Base-by-base conservation (phyloP, 495 filamentous ascomycete species). In the Podospora comata region DNA sequence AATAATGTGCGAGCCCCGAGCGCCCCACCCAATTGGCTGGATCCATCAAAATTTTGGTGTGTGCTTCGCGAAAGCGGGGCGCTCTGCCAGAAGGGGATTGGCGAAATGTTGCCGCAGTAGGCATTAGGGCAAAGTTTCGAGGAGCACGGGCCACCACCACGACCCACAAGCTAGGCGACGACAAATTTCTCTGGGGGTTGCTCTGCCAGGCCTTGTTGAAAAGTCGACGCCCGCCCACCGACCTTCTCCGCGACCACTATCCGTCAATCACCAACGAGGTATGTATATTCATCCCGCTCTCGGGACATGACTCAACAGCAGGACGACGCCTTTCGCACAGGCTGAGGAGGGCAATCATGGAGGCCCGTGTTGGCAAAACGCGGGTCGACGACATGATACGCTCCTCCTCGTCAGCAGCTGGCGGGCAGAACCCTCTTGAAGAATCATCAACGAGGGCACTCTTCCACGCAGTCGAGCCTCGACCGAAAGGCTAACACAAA, bases 401-500 rank as follows among this genome's bases (percentile, higher is more conserved):
- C 89, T 83, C 84, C 80, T 87, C 86, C 85, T 85, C 86, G 84
- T 83, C 84, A 81, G 80, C 87, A 86, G 71, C 83, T 87, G 91
- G 92, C 91, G 89, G 90, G 82, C 91, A 94, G 92, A 96, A 94
- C 92, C 93, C 90, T 92, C 85, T 78, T 79, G 79, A 76, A 39
- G 61, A 63, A 66, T 54, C 62, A 66, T 73, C 68, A 69, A 74
- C 78, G 82, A 86, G 92, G 92, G 92, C 91, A 96, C 92, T 95
- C 92, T 96, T 48, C 91, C 90, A 84, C 83, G 92, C 92, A 94
- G 81, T 61, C 66, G 78, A 81, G 88, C 89, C 90, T 87, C 34
- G 26, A 18, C 84, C 57, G 89, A 85, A 88, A 90, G 89, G 90
- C 92, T 96, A 90, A 94, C 86, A 70, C 72, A 69, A 69, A 66